Base-by-base conservation (phyloP, 208 protist genomes). In the Angomonas deanei region DNA sequence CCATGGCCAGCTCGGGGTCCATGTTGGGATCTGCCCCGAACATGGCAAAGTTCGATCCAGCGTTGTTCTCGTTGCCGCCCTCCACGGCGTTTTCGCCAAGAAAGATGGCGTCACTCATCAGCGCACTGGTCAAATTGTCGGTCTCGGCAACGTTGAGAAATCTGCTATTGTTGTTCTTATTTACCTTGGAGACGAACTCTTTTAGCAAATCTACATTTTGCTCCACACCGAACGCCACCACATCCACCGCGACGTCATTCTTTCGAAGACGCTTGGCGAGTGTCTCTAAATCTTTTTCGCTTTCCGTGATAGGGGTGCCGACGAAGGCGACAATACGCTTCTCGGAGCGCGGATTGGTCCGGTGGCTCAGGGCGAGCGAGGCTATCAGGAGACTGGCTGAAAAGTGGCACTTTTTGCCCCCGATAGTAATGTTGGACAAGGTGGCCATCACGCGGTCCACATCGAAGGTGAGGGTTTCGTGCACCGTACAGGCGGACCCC, bases 321-420 rank as follows among this genome's bases (percentile, higher is more conserved):
- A 99, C 92, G 80, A 99, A 99, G 17, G 94, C 91, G 30, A 99
- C 82, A 65, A 99, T 98, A 64, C 98, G 83, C 78, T 98, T 98
- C 73, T 98, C 97, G 3, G 79, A 79, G 24, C 84, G 84, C 1
- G 80, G 97, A 96, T 94, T 98, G 26, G 89, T 90, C 62, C 98
- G 80, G 76, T 99, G 97, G 64, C 97, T 99, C 28, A 99, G 73
- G 2, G 87, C 97, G 28, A 99, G 82, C 53, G 97, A 87, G 1
- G 96, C 94, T 30, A 98, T 94, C 63, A 96, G 87, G 28, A 99
- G 75, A 0, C 86, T 84, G 21, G 82, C 77, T 17, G 84, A 67
- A 69, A 99, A 94, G 78, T 98, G 82, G 64, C 84, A 91, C 17
- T 75, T 58, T 47, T 80, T 82, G 3, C 97, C 97, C 17, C 59